These are phyloP conservation scores for Hemileia vastatrix DNA, from an alignment of 1,284 basidiomycete genomes.

Conservation along the genomic window DNA sequence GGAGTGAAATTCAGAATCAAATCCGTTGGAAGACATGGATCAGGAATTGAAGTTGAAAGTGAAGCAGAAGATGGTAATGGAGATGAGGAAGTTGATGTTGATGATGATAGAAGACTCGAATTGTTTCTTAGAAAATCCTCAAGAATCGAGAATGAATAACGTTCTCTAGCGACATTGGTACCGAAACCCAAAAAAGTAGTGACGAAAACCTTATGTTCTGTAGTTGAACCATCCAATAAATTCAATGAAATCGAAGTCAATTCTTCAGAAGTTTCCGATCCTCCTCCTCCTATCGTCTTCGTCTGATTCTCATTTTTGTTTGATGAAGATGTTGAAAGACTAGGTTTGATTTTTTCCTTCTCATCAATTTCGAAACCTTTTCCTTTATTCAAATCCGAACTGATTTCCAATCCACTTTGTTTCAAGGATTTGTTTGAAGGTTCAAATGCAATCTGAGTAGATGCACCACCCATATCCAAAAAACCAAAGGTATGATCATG, in stretches of 20 bases:
- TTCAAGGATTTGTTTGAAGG: slow-evolving; percentile 27
- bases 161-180: slow-evolving; percentile 40
- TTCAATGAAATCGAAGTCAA: slow-evolving; percentile 29
- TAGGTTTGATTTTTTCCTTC: slow-evolving; percentile 25
- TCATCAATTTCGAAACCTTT: slow-evolving; percentile 9
- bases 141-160: slow-evolving; percentile 28
- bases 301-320: no score
- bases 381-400: no score
- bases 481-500: slow-evolving; percentile 41
- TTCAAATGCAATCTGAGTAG: slow-evolving; percentile 42
- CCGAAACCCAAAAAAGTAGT: slow-evolving; percentile 44
- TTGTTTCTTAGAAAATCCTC: slow-evolving; percentile 23
- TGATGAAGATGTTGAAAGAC: background rate
- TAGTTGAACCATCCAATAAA: slow-evolving; percentile 39
- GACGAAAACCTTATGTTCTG: slow-evolving; percentile 39
- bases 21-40: slow-evolving; percentile 40
- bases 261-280: background rate
- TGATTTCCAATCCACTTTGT: no score
- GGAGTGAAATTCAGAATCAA: slow-evolving; percentile 18
- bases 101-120: no score
- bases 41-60: slow-evolving; percentile 7
- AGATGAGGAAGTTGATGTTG: background rate
- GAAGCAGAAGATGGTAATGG: no score
- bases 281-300: background rate
- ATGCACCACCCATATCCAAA: slow-evolving; percentile 43